Evolutionary conservation across 257 asterid genomes (phyloP), one percentile per base, ranked within the genome.

Genomic region (Penstemon eatonii): DNA sequence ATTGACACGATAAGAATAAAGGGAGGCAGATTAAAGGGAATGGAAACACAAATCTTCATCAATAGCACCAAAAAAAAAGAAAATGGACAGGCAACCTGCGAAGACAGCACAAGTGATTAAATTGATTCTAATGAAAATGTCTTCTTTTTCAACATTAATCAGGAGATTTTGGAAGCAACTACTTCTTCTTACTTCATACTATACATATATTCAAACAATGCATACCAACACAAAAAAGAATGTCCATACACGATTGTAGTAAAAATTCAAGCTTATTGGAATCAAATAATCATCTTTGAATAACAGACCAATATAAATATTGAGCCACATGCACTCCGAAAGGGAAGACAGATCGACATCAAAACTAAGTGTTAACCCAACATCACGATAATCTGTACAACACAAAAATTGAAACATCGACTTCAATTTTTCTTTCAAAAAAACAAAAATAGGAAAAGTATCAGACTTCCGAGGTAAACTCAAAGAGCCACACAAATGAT

Each of bases 1-100:
- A 57, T n/a, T 47, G 53, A 65, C 43, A 65, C 7, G 49, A 57
- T 56, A 63, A 68, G 39, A 50, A 37, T 19, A 52, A 68, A 51
- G 63, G 39, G 33, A 50, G 61, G 13, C 54, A 10, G 60, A 69
- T 64, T 53, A 55, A 55, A 50, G 25, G 50, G 41, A 66, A 44
- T 58, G 45, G 41, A 53, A 41, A 60, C 63, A 10, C 3, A 49
- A 36, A 58, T 66, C 54, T 53, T 59, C 69, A 58, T n/a, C 53
- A 63, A 53, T 13, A 38, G 41, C 51, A 25, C 55, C 0, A 15
- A 42, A 43, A 54, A n/a, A 25, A 61, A 42, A 43, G 47, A n/a
- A 12, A 64, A 38, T 57, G 38, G 42, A 18, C 19, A 25, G 63
- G 43, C 42, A 38, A 13, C 6, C 49, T 70, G 33, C 2, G 33